These are phyloP conservation scores for Dendrocalamus latiflorus DNA, from an alignment of 202 grass and related monocot genomes.

Conservation along the genomic window DNA sequence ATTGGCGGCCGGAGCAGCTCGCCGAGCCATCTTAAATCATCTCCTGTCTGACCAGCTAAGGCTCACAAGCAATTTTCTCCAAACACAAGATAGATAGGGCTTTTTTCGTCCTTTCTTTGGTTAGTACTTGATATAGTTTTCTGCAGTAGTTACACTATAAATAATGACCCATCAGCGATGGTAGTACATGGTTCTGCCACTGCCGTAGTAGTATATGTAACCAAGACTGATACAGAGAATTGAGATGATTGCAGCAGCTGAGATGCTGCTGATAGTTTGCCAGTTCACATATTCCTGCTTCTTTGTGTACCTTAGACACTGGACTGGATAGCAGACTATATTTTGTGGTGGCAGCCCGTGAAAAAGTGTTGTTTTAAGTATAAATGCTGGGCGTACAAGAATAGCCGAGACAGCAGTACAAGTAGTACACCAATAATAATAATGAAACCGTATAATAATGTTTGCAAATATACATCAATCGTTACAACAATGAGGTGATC, in stretches of 20 bases:
- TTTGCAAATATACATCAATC: no score
- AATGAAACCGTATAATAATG: no score
- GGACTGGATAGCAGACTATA: no score
- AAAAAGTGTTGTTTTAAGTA: no score
- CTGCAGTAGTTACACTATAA: neutral
- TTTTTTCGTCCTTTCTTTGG: neutral
- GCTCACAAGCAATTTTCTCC: neutral
- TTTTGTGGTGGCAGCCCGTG: no score
- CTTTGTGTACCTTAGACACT: neutral
- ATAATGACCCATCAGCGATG: slow-evolving; percentile 25
- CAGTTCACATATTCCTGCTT: neutral
- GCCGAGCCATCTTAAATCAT: slow-evolving; percentile 33
- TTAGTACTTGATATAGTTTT: neutral
- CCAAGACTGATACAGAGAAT: no score
- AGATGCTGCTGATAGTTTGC: slow-evolving; percentile 5
- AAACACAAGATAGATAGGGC: neutral
- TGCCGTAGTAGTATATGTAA: no score
- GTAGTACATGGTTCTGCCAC: slow-evolving; percentile 21
- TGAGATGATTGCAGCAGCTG: no score
- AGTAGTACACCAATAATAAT: no score
- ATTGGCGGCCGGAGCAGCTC: slow-evolving; percentile 67
- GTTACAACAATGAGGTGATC: no score
- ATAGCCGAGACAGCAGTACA: no score
- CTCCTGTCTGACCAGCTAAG: slow-evolving; percentile 1
- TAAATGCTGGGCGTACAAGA: no score